A percentile compares a stretch with the other conserved stretches of the same genome.
These are phyloP conservation scores for Phylloporus sp. DNA, from an alignment of 768 basidiomycete genomes.

Conservation along the genomic window DNA sequence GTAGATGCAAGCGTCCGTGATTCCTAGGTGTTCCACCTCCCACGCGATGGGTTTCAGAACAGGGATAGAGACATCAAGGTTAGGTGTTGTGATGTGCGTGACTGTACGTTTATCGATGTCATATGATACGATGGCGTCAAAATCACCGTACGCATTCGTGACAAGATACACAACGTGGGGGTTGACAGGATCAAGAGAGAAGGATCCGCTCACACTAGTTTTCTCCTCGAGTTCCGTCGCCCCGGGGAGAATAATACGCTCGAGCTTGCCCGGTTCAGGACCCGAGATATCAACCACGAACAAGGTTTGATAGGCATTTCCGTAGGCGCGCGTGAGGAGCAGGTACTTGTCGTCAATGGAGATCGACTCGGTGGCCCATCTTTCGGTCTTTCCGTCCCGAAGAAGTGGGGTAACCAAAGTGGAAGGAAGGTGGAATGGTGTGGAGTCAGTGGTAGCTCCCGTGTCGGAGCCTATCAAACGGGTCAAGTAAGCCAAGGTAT, in stretches of 20 bases:
- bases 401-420: slow-evolving; percentile 32
- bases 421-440: slow-evolving; percentile 32
- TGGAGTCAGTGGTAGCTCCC: slow-evolving; percentile 25
- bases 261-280: slow-evolving; percentile 17
- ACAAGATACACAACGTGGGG: slow-evolving; percentile 32
- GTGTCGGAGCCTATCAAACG: slow-evolving; percentile 31
- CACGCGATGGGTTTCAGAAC: slow-evolving; percentile 36
- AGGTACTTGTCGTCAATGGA: slow-evolving; percentile 39
- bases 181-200: slow-evolving; percentile 30
- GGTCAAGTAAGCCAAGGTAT: slow-evolving; percentile 37
- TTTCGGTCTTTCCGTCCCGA: slow-evolving; percentile 29
- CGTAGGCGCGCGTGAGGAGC: slow-evolving; percentile 28
- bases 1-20: slow-evolving; percentile 28
- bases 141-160: slow-evolving; percentile 39
- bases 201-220: slow-evolving; percentile 20
- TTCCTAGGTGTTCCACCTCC: slow-evolving; percentile 26
- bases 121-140: slow-evolving; percentile 34
- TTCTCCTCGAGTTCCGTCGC: slow-evolving; percentile 29
- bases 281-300: slow-evolving; percentile 35
- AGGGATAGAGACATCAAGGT: slow-evolving; percentile 21
- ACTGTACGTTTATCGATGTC: slow-evolving; percentile 29
- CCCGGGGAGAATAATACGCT: slow-evolving; percentile 34
- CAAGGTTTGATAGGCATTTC: slow-evolving; percentile 27
- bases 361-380: slow-evolving; percentile 31
- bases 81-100: slow-evolving; percentile 37